Conservation (phyloP, 1,284 basidiomycete genomes). For the Ceratobasidium papillatum region DNA sequence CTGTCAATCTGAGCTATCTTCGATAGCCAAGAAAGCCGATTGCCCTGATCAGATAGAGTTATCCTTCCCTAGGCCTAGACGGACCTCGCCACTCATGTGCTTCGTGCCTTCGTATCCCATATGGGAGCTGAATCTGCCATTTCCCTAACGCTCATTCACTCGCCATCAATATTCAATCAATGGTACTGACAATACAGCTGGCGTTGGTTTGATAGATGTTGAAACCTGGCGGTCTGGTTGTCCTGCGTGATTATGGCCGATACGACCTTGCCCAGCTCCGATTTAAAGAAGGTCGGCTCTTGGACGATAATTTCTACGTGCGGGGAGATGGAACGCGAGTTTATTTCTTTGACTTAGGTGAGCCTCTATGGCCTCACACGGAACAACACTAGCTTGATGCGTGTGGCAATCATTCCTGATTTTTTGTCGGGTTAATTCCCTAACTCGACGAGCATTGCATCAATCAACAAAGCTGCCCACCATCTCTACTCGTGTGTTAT, state of each 20-base stretch:
- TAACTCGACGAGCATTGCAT: neutral
- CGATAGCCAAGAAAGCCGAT: neutral
- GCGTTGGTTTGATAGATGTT: slow-evolving; percentile 66
- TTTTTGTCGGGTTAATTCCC: neutral
- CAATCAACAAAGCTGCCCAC: neutral
- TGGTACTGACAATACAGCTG: neutral
- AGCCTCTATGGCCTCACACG: slow-evolving; percentile 44
- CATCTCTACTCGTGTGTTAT: neutral
- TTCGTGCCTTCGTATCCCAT: neutral
- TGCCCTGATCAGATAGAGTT: neutral
- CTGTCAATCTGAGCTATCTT: neutral
- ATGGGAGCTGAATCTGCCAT: neutral
- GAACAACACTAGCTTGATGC: neutral
- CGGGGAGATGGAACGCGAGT: slow-evolving; percentile 96
- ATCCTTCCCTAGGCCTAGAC: neutral
- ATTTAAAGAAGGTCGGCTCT: slow-evolving; percentile 86
- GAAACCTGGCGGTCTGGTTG: slow-evolving; percentile 85
- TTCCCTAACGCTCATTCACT: neutral
- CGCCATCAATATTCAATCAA: neutral
- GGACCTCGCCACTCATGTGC: slow-evolving; percentile 3
- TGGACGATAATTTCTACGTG: slow-evolving; percentile 94
- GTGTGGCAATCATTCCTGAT: neutral
- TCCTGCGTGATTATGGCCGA: slow-evolving; percentile 94
- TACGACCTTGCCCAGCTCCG: slow-evolving; percentile 94
- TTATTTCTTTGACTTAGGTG: slow-evolving; percentile 91